Percentiles rank a stretch among this genome's conserved stretches.
Conservation (phyloP, 2,329 filamentous ascomycete species). For the Botrytis pseudocinerea region DNA sequence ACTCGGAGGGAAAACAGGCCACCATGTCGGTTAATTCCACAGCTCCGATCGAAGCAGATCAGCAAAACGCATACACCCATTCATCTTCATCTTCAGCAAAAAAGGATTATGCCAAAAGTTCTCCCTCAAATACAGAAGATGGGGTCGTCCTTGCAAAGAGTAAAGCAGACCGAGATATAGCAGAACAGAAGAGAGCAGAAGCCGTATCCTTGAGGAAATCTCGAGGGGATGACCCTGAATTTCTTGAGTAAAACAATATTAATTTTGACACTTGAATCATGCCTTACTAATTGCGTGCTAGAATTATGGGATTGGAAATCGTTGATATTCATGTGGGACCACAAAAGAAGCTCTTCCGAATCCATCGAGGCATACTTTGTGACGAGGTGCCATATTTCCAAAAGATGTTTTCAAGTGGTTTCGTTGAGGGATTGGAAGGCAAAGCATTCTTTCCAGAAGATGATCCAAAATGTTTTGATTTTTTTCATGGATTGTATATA, state of each 20-base stretch:
- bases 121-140: neutral
- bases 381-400: constrained; percentile 29
- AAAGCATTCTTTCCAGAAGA: constrained; percentile 27
- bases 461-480: constrained; percentile 18
- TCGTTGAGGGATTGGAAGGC: constrained; percentile 13
- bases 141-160: neutral
- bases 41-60: neutral
- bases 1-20: neutral
- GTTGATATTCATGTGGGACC: constrained; percentile 23
- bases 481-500: constrained; percentile 27
- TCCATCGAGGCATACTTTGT: constrained; percentile 26
- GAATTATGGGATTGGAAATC: constrained; percentile 9
- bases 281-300: neutral
- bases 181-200: neutral
- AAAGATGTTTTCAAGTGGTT: constrained; percentile 27
- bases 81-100: neutral
- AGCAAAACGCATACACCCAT: neutral
- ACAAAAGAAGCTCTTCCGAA: constrained; percentile 7
- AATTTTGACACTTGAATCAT: too few species aligned
- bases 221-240: neutral
- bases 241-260: neutral
- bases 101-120: neutral
- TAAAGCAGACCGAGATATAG: neutral
- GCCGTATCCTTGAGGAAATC: neutral
- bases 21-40: neutral